Evolutionary conservation across 2,329 filamentous ascomycete species (phyloP), one percentile per base, ranked within the genome.

Genomic region (Thermothelomyces thermophilus): DNA sequence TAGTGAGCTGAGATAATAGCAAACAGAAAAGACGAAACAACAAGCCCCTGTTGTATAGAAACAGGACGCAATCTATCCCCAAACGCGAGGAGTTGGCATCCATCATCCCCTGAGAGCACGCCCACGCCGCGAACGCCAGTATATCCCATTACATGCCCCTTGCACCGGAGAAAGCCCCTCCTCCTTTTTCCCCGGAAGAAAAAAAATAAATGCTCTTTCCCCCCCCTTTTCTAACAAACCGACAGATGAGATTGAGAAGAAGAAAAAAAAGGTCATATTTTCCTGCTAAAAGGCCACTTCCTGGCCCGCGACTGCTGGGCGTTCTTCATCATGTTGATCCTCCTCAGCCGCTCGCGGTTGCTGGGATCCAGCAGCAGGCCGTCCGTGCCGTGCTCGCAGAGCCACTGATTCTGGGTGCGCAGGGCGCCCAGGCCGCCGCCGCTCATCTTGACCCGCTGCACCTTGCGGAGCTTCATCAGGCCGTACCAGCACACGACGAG

Each of bases 401-500:
- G 69, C 70, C 71, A 73, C 54, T 71, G 66, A 56, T 52, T 54
- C 14, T 67, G 52, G 58, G 64, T 62, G 36, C 59, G 55, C 44
- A 59, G 30, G 17, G 51, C 51, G 28, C 46, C 48, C 46, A 59
- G 24, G n/a, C 52, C 51, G 33, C 46, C 48, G 9, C 49, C 48
- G 46, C 53, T 54, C 89, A 96, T 95, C 63, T 85, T 87, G 56
- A 96, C 83, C 54, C 89, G 80, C 72, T 95, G 89, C 22, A 95
- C 86, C 64, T 86, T 86, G 57, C 87, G 82, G 56, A 98, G 77
- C 68, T 89, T 94, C 46, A 77, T 75, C 41, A 97, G 76, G 5
- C 93, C 90, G 68, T 91, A 95, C 61, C 80, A 78, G 70, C 87
- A 91, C 45, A 95, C 87, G 8, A 90, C 60, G 48, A 84, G 77